Conservation (phyloP, 306 rosid species). For the Rosa chinensis region DNA sequence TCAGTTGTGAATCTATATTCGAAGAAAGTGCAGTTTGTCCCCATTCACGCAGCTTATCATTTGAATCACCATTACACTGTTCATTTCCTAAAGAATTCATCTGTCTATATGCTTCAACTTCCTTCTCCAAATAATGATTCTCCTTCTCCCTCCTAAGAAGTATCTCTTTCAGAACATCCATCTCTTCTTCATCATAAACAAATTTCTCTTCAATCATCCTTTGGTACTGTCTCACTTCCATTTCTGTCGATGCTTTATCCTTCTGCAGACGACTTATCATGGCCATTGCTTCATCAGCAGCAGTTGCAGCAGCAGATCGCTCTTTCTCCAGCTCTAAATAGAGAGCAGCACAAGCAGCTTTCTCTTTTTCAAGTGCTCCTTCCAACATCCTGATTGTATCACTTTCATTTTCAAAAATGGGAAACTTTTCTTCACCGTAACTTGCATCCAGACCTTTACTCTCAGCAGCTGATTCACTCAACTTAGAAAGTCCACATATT, state of each 20-base stretch:
- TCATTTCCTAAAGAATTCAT: slow-evolving; percentile 40
- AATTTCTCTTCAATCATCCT: slow-evolving; percentile 78
- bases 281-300: slow-evolving; percentile 97
- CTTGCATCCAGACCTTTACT: slow-evolving; percentile 29
- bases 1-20: slow-evolving; percentile 28
- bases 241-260: slow-evolving; percentile 69
- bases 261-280: slow-evolving; percentile 85
- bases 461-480: slow-evolving; percentile 43
- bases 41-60: slow-evolving; percentile 34
- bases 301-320: slow-evolving; percentile 88
- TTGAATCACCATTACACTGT: slow-evolving; percentile 33
- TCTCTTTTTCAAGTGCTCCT: slow-evolving; percentile 65
- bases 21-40: slow-evolving; percentile 36
- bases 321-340: slow-evolving; percentile 91
- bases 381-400: slow-evolving; percentile 49
- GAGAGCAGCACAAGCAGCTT: slow-evolving; percentile 57
- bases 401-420: slow-evolving; percentile 39
- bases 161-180: slow-evolving; percentile 72
- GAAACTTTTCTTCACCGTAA: slow-evolving; percentile 26
- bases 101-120: slow-evolving; percentile 65
- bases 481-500: slow-evolving; percentile 43
- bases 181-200: slow-evolving; percentile 89
- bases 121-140: slow-evolving; percentile 67
- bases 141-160: slow-evolving; percentile 81
- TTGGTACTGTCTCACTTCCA: slow-evolving; percentile 68